Base-by-base conservation (phyloP, 768 basidiomycete genomes). In the Sporobolomyces pararoseus region DNA sequence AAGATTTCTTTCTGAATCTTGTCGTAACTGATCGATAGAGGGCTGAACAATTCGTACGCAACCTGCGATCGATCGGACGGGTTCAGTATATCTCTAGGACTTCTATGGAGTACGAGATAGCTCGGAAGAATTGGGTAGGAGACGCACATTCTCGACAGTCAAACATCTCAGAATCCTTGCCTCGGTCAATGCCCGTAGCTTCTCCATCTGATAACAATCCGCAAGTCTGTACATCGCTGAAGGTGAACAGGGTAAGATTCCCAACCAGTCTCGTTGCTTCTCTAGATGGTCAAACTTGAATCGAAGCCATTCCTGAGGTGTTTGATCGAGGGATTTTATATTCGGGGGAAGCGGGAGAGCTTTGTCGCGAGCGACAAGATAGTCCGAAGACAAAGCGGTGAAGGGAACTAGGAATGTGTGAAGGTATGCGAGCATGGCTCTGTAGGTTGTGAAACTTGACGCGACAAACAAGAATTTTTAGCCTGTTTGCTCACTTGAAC, bases 211-310 rank as follows among this genome's bases (percentile, higher is more conserved):
- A 16, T 66, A 59, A 21, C 50, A 27, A 49, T 66, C 57, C 7
- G 57, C 65, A 39, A 66, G 57, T 27, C 65, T 47, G 37, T 51
- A 59, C 31, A 66, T 47, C 16, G 46, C 54, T 21, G 49, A 57
- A 32, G 57, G 57, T 23, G 1, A 23, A 49, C 55, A 58, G 9
- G 7, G 19, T 7, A 7, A 7, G 10, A 44, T 6, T 2, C 27
- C 16, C 6, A 16, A 19, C 17, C 27, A n/a, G 39, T 13, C 12
- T n/a, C 32, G 9, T 31, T 53, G 51, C 5, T 53, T 29, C 7
- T 7, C 7, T 13, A 53, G 27, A 16, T n/a, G 10, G 5, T 4
- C 7, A 29, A 25, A 53, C 19, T 25, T 53, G 4, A 29, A 25
- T 5, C 21, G 34, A 7, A 65, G 27, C 53, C 44, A 47, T 25